These are phyloP conservation scores for Scytalidium sp. DNA, from an alignment of 2,329 filamentous ascomycete genomes.

Conservation along the genomic window DNA sequence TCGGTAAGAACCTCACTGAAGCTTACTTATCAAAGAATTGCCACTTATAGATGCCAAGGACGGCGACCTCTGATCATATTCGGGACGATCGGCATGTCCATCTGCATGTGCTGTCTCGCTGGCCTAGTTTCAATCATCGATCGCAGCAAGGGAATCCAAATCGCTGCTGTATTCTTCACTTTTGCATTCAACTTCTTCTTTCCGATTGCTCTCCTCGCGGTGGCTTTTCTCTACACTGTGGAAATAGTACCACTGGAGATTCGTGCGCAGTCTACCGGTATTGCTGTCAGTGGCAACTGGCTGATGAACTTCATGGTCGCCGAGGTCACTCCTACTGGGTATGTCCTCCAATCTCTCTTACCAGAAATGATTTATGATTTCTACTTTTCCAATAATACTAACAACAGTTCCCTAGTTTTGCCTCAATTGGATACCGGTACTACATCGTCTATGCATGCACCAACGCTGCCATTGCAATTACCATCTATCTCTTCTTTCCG, in stretches of 20 bases:
- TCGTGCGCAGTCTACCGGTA: slow-evolving; percentile 3
- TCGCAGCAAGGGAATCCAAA: neutral
- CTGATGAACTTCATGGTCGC: slow-evolving; percentile 12
- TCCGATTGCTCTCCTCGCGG: slow-evolving; percentile 8
- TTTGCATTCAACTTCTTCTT: slow-evolving; percentile 9
- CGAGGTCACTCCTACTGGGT: slow-evolving; percentile 10
- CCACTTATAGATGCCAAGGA: neutral
- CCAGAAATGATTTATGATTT: too few relatives aligned
- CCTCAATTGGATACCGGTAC: slow-evolving; percentile 7
- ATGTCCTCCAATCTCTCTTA: too few relatives aligned
- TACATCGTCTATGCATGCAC: slow-evolving; percentile 12
- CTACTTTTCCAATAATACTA: too few relatives aligned
- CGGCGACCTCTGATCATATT: slow-evolving; percentile 6
- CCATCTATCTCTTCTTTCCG: slow-evolving; percentile 69
- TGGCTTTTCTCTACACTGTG: slow-evolving; percentile 7
- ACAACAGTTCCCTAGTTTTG: neutral
- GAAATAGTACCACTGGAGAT: slow-evolving; percentile 9
- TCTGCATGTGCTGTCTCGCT: slow-evolving; percentile 5
- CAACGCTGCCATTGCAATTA: neutral
- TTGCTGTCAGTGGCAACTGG: slow-evolving; percentile 8
- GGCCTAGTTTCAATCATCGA: neutral
- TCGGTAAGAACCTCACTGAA: too few relatives aligned
- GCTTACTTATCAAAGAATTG: too few relatives aligned
- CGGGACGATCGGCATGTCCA: slow-evolving; percentile 3
- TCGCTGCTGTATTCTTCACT: slow-evolving; percentile 6